Evolutionary conservation across 2,329 filamentous ascomycete genomes (phyloP).

Genomic region (Hawksworthiomyces lignivorus): DNA sequence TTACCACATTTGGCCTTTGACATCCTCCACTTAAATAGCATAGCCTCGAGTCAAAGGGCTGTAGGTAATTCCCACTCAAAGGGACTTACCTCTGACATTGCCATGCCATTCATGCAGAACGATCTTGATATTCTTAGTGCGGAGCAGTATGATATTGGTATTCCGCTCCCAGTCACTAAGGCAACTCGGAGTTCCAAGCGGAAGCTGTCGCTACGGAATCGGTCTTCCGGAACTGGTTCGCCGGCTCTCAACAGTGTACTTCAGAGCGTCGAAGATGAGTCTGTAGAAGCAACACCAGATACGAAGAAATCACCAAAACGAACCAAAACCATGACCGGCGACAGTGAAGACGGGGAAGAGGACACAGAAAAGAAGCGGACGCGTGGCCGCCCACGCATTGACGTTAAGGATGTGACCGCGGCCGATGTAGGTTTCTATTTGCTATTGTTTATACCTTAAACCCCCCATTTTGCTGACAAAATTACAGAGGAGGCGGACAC

Average conservation of each 20-base stretch:
- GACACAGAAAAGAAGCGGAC: slow-evolving; percentile 48
- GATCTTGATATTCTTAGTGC: slow-evolving; percentile 38
- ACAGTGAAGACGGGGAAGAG: slow-evolving; percentile 15
- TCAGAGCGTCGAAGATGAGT: too few species aligned
- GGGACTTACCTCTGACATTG: too few species aligned
- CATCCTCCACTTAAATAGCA: too few species aligned
- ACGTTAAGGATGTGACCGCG: slow-evolving; percentile 70
- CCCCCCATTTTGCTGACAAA: slow-evolving; percentile 29
- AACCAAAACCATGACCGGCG: slow-evolving; percentile 5
- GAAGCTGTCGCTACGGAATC: not conserved
- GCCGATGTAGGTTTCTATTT: slow-evolving; percentile 59
- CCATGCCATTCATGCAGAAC: slow-evolving; percentile 23
- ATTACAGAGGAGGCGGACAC: slow-evolving; percentile 67
- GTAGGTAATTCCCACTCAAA: too few species aligned
- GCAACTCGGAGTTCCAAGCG: slow-evolving; percentile 2
- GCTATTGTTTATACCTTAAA: too few species aligned
- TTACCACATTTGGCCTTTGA: too few species aligned
- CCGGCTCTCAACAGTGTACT: too few species aligned
- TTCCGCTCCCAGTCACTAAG: slow-evolving; percentile 3
- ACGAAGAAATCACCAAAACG: slow-evolving; percentile 1
- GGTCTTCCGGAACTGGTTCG: slow-evolving; percentile 4
- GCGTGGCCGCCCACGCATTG: slow-evolving; percentile 66
- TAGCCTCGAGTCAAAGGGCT: too few species aligned
- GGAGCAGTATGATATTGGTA: slow-evolving; percentile 35
- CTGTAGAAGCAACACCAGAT: not conserved